Base-by-base conservation (phyloP, 2,329 filamentous ascomycete genomes). In the Microcyclosporella mali region DNA sequence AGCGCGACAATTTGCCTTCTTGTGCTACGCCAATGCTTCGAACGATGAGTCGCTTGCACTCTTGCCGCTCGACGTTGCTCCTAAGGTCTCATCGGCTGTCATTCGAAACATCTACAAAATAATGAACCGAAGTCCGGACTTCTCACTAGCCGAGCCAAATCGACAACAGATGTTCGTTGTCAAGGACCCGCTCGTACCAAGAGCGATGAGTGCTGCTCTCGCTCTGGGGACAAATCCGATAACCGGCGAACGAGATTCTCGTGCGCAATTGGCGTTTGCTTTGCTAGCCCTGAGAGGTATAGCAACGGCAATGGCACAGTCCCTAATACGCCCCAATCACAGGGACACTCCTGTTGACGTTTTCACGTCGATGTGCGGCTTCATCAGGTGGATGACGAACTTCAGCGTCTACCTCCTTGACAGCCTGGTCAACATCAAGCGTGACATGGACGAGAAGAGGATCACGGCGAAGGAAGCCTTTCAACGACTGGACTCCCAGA, bases 351-450 rank as follows among this genome's bases (percentile, higher is more conserved):
- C 51, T 2, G 41, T 56, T 80, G 86, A 90, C 59, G 79, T 87
- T 10, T 77, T 90, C 2, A 78, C 81, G 31, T 78, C 82, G 33
- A 69, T 94, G 9, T 76, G 82, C 4, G 85, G 86, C 16, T 84
- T 88, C 41, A 79, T 84, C 3, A 82, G 78, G 58, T 95, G 89
- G 89, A 78, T 79, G 0, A 71, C 88, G 28, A 83, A 90, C 49
- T 70, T 81, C 39, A 70, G 74, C 47, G 67, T 72, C 15, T 79
- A 72, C 56, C 65, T 80, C 19, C 57, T 80, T 31, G 73, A 77
- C 52, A 72, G 75, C 21, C 60, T 82, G 30, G 66, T 71, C 42
- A 60, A 67, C 14, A 59, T 73, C 27, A 63, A 66, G 11, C 46
- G 50, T 3, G 37, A 44, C 29, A 39, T 50, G 8, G 15, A 37